Evolutionary conservation across 768 basidiomycete species (phyloP), one percentile per base, ranked within the genome.

Genomic region (Podaxis rugospora): DNA sequence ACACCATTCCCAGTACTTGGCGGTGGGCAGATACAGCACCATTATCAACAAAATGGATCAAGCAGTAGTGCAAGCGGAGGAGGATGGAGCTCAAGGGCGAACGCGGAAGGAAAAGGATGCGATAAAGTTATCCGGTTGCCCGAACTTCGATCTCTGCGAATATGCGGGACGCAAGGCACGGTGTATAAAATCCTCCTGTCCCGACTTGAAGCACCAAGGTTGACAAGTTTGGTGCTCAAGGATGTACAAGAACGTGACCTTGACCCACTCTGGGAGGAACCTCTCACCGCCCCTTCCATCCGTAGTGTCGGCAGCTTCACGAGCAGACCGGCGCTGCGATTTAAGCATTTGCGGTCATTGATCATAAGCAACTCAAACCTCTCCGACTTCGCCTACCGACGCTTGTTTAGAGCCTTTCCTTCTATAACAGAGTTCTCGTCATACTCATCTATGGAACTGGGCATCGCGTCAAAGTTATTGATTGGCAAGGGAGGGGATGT

Each of bases 351-450:
- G 42, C 69, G 66, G 39, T 69, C 69, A 5, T 71, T 83, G 50
- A 72, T 69, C 27, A 74, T 82, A 58, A 68, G 65, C 51, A 76
- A 80, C 63, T 80, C 78, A 50, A 76, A 80, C n/a, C 62, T 78
- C 16, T 75, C 76, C 37, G 56, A 58, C 5, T 62, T 65, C 21
- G 71, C 64, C 28, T 78, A 76, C 59, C 63, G 53, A 51, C 51
- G 62, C 1, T 23, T 79, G 21, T 75, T 74, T 54, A 57, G 61
- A n/a, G 66, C 66, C 1, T 79, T 79, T 62, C 73, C 72, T 0
- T 63, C 64, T 1, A 70, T 79, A 57, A 71, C 67, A 14, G 65
- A 66, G 3, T 78, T 80, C 61, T 68, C 69, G 1, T 57, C 61
- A 9, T 55, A 55, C 36, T 57, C 40, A n/a, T 55, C 61, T 13